phyloP scores from a whole-genome alignment of 2,329 filamentous ascomycete genomes.

The Aureobasidium vineae region DNA sequence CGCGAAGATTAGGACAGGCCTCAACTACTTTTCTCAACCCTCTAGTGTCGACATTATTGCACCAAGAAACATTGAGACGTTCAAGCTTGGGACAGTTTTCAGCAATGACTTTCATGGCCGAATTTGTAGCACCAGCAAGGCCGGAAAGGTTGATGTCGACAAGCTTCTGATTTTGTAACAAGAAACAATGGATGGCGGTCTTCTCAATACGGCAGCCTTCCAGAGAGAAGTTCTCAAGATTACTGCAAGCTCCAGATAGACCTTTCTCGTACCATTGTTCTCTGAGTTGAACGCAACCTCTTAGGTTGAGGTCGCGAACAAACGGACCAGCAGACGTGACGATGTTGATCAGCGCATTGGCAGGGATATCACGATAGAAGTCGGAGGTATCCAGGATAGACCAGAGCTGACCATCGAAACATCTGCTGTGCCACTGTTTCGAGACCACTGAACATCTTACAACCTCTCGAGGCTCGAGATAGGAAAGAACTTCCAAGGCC shows the following conservation, averaged over 20 bases:
- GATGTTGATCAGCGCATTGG: slow-evolving; percentile 77
- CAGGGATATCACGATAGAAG: slow-evolving; percentile 85
- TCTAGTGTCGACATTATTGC: slow-evolving; percentile 74
- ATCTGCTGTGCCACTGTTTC: slow-evolving; percentile 74
- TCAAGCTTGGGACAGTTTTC: slow-evolving; percentile 79
- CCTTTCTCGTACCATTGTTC: slow-evolving; percentile 75
- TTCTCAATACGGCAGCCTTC: slow-evolving; percentile 88
- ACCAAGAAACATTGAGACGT: slow-evolving; percentile 89
- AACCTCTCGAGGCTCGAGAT: slow-evolving; percentile 75
- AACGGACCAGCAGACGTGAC: slow-evolving; percentile 85
- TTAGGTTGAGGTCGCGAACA: slow-evolving; percentile 82
- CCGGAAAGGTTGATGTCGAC: slow-evolving; percentile 86
- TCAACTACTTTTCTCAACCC: slow-evolving; percentile 72
- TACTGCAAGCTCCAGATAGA: slow-evolving; percentile 79
- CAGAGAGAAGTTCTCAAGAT: slow-evolving; percentile 81
- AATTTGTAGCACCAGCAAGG: slow-evolving; percentile 74
- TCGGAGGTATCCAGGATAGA: slow-evolving; percentile 72
- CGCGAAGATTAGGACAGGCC: slow-evolving; percentile 69
- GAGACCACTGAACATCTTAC: slow-evolving; percentile 74
- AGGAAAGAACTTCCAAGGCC: slow-evolving; percentile 71
- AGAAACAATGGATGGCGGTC: slow-evolving; percentile 70
- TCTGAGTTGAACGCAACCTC: slow-evolving; percentile 85
- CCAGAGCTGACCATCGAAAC: slow-evolving; percentile 96
- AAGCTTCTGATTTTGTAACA: slow-evolving; percentile 74
- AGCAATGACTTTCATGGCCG: slow-evolving; percentile 81